A percentile compares a stretch with the other conserved stretches of the same genome.
Conservation (phyloP, 164 flowering plant genomes). For the Tinospora cordifolia region DNA sequence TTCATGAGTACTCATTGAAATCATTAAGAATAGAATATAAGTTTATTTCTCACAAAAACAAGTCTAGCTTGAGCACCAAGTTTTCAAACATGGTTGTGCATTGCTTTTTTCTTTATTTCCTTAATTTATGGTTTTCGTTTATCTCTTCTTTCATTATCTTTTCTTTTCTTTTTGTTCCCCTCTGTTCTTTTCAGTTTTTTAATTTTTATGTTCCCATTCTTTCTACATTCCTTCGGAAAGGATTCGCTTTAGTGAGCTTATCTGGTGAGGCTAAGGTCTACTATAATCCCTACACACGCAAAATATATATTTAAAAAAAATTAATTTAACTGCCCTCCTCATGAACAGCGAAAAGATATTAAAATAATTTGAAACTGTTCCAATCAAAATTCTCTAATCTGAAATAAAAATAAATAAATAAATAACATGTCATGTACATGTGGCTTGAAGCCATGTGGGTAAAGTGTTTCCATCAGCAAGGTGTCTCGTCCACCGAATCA, state of each 20-base stretch:
- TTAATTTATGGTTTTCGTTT: not conserved
- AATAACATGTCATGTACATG: not conserved
- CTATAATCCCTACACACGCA: too few relatives aligned
- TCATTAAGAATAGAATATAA: too few relatives aligned
- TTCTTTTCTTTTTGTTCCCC: too few relatives aligned
- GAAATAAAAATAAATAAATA: too few relatives aligned
- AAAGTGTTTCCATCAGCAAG: not conserved
- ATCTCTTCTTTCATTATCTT: not conserved
- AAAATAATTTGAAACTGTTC: not conserved
- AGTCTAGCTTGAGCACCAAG: constrained; percentile 8
- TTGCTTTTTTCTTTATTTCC: not conserved
- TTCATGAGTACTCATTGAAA: too few relatives aligned
- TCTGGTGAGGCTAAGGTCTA: not conserved
- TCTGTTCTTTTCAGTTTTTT: not conserved
- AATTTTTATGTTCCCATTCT: not conserved
- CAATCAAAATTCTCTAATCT: not conserved
- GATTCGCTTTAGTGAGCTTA: not conserved
- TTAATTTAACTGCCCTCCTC: too few relatives aligned
- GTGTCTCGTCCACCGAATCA: not conserved
- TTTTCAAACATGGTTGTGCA: constrained; percentile 2
- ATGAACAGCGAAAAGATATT: too few relatives aligned
- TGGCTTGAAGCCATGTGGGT: not conserved
- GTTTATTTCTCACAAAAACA: too few relatives aligned
- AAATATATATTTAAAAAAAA: too few relatives aligned
- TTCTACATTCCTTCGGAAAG: not conserved